These are phyloP conservation scores for Protea cynaroides DNA, from an alignment of 164 flowering plant species.

Conservation along the genomic window DNA sequence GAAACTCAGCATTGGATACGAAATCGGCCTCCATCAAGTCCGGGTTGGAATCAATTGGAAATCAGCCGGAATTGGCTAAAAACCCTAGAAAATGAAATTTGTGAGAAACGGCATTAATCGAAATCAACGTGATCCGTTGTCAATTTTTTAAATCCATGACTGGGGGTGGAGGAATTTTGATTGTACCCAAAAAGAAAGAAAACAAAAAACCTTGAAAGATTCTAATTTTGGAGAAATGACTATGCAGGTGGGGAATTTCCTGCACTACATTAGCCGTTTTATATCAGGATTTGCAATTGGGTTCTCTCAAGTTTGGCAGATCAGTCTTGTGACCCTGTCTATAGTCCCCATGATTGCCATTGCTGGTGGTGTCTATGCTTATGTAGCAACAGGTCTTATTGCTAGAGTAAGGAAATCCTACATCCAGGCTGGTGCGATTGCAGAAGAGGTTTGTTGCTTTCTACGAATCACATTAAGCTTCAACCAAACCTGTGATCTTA, in stretches of 20 bases:
- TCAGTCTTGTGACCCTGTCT: slow-evolving; percentile 84
- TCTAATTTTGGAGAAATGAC: background rate
- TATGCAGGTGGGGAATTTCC: slow-evolving; percentile 79
- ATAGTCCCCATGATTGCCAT: slow-evolving; percentile 91
- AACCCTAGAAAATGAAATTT: too few species aligned
- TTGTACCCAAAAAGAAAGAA: too few species aligned
- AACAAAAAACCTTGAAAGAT: background rate
- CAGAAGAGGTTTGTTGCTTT: slow-evolving; percentile 74
- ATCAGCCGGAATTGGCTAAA: too few species aligned
- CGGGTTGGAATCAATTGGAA: too few species aligned
- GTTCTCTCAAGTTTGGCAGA: slow-evolving; percentile 86
- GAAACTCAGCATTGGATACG: too few species aligned
- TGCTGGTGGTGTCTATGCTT: slow-evolving; percentile 91
- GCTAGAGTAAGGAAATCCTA: slow-evolving; percentile 84
- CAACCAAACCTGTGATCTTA: too few species aligned
- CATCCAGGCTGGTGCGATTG: slow-evolving; percentile 86
- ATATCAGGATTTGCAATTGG: slow-evolving; percentile 78
- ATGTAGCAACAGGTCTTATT: slow-evolving; percentile 71
- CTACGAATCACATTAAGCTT: background rate
- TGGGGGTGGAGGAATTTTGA: too few species aligned
- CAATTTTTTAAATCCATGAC: too few species aligned
- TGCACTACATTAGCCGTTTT: slow-evolving; percentile 92
- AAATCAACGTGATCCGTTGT: too few species aligned
- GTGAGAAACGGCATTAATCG: too few species aligned
- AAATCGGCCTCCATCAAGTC: too few species aligned